A percentile compares a stretch with the other conserved stretches of the same genome.
phyloP scores from a whole-genome alignment of 163 green algal genomes.

The Picocystis sp. region DNA sequence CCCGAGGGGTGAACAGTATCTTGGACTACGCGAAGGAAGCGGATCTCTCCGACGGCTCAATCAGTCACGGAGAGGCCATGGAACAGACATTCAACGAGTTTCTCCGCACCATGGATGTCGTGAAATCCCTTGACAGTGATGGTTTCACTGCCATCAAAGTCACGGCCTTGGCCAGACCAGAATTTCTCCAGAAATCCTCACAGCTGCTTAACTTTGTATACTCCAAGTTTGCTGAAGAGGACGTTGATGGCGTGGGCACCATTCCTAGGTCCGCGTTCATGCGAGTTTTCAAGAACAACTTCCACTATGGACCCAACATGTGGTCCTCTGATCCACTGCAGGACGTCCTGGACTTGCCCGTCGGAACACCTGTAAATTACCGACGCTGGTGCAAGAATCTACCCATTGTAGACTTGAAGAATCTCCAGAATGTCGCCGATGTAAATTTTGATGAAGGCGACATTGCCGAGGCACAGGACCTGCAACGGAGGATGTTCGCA shows the following conservation, averaged over 20 bases:
- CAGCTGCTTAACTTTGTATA: neutral
- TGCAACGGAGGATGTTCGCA: constrained; percentile 47
- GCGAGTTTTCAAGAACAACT: constrained; percentile 8
- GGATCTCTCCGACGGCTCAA: constrained; percentile 24
- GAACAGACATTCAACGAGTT: constrained; percentile 36
- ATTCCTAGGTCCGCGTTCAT: constrained; percentile 10
- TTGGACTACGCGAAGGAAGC: constrained; percentile 79
- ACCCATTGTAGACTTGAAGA: constrained; percentile 9
- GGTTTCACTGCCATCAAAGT: constrained; percentile 76
- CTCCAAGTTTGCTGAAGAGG: constrained; percentile 3
- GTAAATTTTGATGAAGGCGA: constrained; percentile 21
- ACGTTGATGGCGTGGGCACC: constrained; percentile 15
- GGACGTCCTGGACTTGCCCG: constrained; percentile 1
- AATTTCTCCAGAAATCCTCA: constrained; percentile 1
- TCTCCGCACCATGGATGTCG: constrained; percentile 49
- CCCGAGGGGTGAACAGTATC: constrained; percentile 46
- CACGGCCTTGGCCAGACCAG: constrained; percentile 65
- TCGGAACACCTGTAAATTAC: neutral
- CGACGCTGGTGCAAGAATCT: neutral
- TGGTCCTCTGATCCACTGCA: constrained; percentile 22
- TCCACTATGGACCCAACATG: constrained; percentile 35
- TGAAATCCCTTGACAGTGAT: constrained; percentile 26
- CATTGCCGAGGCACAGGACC: constrained; percentile 36
- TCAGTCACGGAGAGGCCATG: neutral
- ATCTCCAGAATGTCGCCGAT: constrained; percentile 20